Evolutionary conservation across 1,139 yeast species (phyloP), one percentile per base, ranked within the genome.

Genomic region (Magnusiomyces tetraspermus): DNA sequence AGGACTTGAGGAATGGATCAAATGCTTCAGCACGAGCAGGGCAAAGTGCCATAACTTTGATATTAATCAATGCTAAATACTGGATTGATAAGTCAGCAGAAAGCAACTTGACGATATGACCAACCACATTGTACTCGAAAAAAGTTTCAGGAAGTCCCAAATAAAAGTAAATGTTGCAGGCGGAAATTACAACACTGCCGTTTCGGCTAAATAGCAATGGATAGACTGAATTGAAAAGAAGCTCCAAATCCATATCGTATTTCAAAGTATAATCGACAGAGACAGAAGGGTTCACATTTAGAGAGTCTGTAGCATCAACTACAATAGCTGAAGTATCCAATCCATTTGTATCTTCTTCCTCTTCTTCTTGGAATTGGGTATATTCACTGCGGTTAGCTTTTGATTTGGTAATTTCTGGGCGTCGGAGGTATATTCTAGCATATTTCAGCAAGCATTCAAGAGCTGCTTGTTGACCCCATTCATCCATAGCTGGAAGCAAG

Each of bases 361-460:
- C 57, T 40, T 58, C 59, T 42, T 59, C 58, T 8, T 48, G 49
- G 17, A 57, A 51, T 6, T 51, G 42, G 15, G 50, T 55, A 13
- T 52, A 55, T 8, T 52, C 55, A n/a, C 36, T 36, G 36, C 41
- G 33, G 42, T 44, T 42, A 28, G 38, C 31, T 42, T 46, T 51
- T 46, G 30, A 55, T 19, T 38, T 49, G 38, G 68, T 57, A 48
- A 61, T 63, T 11, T 38, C 53, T 44, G 4, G 94, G 85, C 53
- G 73, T 71, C 2, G 81, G 76, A 41, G 87, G 63, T 76, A 89
- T 22, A 69, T 61, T 52, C 92, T 74, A 23, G 80, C 72, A 64
- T 94, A 94, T 51, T 80, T 79, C 0, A 82, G 77, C 51, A 90
- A 71, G 10, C 85, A 61, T 49, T 85, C 88, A 26, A 89, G 71